phyloP scores from a whole-genome alignment of 345 rosid genomes.

The Acer yangbiense region DNA sequence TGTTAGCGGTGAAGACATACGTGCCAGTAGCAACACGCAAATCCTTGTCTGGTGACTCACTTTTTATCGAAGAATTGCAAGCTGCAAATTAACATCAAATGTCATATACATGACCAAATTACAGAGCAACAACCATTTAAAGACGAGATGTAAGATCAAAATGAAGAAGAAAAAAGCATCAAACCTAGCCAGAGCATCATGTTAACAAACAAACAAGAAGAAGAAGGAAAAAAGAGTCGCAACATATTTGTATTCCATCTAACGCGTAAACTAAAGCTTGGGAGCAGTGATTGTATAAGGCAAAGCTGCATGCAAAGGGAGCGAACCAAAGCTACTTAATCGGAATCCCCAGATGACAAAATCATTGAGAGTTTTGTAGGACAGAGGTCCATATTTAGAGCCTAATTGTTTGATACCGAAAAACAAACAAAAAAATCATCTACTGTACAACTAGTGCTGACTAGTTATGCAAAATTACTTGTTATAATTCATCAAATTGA shows the following conservation, averaged over 20 bases:
- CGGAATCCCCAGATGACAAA: not conserved
- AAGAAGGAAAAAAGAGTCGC: not conserved
- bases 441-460: not conserved
- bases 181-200: not conserved
- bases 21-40: slow-evolving; percentile 41
- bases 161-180: not conserved
- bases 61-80: slow-evolving; percentile 41
- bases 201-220: not conserved
- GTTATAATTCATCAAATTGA: not conserved
- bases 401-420: not conserved
- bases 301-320: not conserved
- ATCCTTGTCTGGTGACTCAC: slow-evolving; percentile 31
- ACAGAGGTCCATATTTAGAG: not conserved
- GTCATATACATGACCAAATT: not conserved
- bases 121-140: not conserved
- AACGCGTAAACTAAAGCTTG: not conserved
- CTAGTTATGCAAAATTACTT: not conserved
- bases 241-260: not conserved
- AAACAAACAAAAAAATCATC: not conserved
- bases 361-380: not conserved
- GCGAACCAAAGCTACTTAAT: not conserved
- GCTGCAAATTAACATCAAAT: slow-evolving; percentile 32
- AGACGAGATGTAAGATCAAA: not conserved
- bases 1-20: slow-evolving; percentile 44
- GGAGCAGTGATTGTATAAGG: not conserved